Conservation (phyloP, 2,329 filamentous ascomycete genomes). For the Fusarium sp. region DNA sequence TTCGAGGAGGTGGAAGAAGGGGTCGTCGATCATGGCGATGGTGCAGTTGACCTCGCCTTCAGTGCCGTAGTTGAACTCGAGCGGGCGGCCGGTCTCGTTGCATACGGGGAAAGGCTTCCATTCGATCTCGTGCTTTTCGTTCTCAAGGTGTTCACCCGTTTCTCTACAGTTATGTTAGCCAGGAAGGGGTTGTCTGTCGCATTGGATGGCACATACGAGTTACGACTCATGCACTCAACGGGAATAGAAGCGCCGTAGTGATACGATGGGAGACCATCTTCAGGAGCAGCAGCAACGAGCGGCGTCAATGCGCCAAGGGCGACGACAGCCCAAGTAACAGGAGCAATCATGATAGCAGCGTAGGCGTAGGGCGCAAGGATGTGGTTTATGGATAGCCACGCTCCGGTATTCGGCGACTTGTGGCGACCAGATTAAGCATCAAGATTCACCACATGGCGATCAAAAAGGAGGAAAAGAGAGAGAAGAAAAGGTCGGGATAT, state of each 20-base stretch:
- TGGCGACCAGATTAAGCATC: conserved; percentile 18
- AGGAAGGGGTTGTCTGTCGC: fast-evolving
- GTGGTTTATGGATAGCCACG: conserved; percentile 4
- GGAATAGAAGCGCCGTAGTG: conserved; percentile 75
- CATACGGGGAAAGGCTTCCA: conserved; percentile 93
- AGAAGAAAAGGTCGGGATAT: not conserved
- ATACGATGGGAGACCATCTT: conserved; percentile 68
- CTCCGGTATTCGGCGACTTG: conserved; percentile 16
- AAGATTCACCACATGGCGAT: conserved; percentile 40
- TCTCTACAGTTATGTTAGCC: conserved; percentile 66
- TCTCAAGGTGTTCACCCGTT: conserved; percentile 89
- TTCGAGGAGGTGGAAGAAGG: conserved; percentile 90
- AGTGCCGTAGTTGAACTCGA: conserved; percentile 88
- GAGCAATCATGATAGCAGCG: conserved; percentile 34
- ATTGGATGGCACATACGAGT: conserved; percentile 66
- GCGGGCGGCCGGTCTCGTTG: conserved; percentile 85
- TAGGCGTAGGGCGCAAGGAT: conserved; percentile 5
- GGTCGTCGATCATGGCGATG: conserved; percentile 79
- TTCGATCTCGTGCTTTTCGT: conserved; percentile 83
- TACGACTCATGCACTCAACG: conserved; percentile 80
- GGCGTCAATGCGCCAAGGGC: conserved; percentile 46
- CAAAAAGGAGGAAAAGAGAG: not conserved
- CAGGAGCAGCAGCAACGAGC: conserved; percentile 50
- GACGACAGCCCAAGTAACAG: conserved; percentile 31
- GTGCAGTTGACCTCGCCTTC: conserved; percentile 88